A percentile compares a stretch with the other conserved stretches of the same genome.
phyloP scores from a whole-genome alignment of 495 filamentous ascomycete genomes.

The Massariosphaeria phaeospora region DNA sequence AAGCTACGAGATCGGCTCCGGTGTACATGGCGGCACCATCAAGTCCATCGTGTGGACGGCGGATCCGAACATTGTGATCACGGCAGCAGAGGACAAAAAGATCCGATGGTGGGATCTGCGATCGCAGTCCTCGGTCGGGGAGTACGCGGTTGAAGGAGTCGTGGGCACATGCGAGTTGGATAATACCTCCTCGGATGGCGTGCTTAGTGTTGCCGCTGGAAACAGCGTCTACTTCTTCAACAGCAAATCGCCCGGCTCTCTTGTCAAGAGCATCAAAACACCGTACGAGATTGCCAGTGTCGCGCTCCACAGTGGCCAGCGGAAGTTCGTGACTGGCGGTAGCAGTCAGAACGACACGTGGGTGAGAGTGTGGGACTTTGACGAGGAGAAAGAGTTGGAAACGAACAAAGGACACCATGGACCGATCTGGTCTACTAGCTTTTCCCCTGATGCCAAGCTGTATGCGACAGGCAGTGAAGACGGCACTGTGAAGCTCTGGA shows the following conservation, averaged over 20 bases:
- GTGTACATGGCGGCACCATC: constrained; percentile 78
- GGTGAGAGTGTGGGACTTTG: constrained; percentile 86
- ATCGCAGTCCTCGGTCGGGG: constrained; percentile 61
- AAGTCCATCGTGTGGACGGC: constrained; percentile 90
- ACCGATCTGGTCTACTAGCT: constrained; percentile 89
- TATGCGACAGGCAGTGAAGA: constrained; percentile 97
- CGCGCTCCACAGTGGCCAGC: constrained; percentile 72
- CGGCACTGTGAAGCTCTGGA: constrained; percentile 93
- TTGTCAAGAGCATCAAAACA: constrained; percentile 73
- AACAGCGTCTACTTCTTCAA: constrained; percentile 92
- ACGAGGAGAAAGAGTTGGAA: constrained; percentile 74
- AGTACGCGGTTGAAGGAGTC: constrained; percentile 69
- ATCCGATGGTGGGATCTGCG: constrained; percentile 94
- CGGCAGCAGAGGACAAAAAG: constrained; percentile 81
- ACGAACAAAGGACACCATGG: constrained; percentile 97
- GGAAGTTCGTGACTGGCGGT: constrained; percentile 78
- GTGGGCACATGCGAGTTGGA: constrained; percentile 84
- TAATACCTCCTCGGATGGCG: constrained; percentile 34
- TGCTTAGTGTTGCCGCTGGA: constrained; percentile 68
- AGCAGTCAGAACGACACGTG: constrained; percentile 75
- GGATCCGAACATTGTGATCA: constrained; percentile 82
- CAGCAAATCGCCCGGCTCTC: constrained; percentile 58
- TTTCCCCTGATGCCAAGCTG: constrained; percentile 89
- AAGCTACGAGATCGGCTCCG: constrained; percentile 76
- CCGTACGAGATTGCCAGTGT: constrained; percentile 83